A percentile compares a stretch with the other conserved stretches of the same genome.
Evolutionary conservation across 2,329 filamentous ascomycete species (phyloP).

Genomic region (Gnomoniopsis sp.): DNA sequence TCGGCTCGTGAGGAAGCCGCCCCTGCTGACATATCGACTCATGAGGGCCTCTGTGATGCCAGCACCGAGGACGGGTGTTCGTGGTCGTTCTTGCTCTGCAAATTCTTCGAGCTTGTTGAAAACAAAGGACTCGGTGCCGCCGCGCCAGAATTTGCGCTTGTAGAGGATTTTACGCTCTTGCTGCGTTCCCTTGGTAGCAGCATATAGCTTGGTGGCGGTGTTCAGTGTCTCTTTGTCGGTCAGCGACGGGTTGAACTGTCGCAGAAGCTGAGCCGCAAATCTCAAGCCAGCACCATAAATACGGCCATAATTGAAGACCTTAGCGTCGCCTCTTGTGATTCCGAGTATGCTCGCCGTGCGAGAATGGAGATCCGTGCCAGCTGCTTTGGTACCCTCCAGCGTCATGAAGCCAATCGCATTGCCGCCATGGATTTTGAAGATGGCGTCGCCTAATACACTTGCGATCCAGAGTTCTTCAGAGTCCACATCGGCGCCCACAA

Average conservation of each 20-base stretch:
- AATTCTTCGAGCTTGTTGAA: conserved; percentile 99
- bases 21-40: conserved; percentile 80
- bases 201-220: conserved; percentile 78
- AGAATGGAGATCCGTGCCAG: conserved; percentile 90
- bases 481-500: conserved; percentile 96
- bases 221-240: conserved; percentile 74
- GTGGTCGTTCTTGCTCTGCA: conserved; percentile 86
- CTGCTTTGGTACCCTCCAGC: conserved; percentile 89
- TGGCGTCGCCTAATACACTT: conserved; percentile 88
- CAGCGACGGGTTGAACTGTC: conserved; percentile 87
- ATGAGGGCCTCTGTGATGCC: conserved; percentile 96
- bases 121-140: conserved; percentile 94
- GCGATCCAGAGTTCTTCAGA: conserved; percentile 98
- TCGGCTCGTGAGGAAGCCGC: conserved; percentile 88
- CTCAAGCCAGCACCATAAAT: conserved; percentile 98
- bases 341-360: conserved; percentile 88
- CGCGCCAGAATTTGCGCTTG: conserved; percentile 84
- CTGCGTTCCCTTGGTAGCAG: conserved; percentile 85
- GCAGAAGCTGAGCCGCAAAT: conserved; percentile 83
- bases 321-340: conserved; percentile 92
- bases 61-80: conserved; percentile 88
- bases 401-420: conserved; percentile 99
- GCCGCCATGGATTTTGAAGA: conserved; percentile 91
- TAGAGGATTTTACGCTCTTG: conserved; percentile 70
- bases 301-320: conserved; percentile 97